A percentile compares a stretch with the other conserved stretches of the same genome.
Conservation (phyloP, 192 early-diverging fungal species). For the Linnemannia exigua region DNA sequence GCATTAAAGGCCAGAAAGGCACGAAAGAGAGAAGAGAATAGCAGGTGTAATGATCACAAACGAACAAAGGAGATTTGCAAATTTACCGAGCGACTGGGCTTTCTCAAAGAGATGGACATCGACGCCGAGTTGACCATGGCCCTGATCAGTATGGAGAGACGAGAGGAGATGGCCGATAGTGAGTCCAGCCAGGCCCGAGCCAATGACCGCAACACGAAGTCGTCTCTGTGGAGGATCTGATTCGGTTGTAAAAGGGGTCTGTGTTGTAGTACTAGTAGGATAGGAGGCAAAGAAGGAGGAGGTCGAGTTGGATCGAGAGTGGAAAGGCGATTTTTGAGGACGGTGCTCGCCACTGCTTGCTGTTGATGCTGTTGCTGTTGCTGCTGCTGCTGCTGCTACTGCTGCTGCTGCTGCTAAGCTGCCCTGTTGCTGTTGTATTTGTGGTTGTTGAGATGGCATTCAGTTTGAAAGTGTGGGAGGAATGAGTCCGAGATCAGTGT, state of each 20-base stretch:
- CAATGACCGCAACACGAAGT: conserved; percentile 61
- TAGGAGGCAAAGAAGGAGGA: conserved; percentile 7
- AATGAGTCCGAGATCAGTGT: background rate
- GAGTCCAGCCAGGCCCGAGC: conserved; percentile 64
- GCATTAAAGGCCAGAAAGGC: too few species aligned
- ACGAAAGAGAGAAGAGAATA: background rate
- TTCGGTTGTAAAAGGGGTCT: background rate
- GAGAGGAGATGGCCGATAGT: conserved; percentile 59
- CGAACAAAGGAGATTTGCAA: background rate
- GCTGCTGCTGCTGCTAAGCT: background rate
- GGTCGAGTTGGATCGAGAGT: background rate
- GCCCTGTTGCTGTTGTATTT: background rate
- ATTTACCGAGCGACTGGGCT: conserved; percentile 54
- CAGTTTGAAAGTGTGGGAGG: background rate
- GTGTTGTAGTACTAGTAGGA: background rate
- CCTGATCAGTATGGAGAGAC: conserved; percentile 34
- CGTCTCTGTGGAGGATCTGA: background rate
- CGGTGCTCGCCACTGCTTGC: background rate
- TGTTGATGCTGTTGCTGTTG: background rate
- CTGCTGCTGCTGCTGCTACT: background rate
- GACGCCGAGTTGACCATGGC: conserved; percentile 27
- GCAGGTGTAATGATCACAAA: background rate
- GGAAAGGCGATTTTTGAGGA: background rate
- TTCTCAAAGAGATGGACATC: conserved; percentile 67
- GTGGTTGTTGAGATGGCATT: conserved; percentile 1